Base-by-base conservation (phyloP, 2,329 filamentous ascomycete genomes). In the Cladobotryum mycophilum region DNA sequence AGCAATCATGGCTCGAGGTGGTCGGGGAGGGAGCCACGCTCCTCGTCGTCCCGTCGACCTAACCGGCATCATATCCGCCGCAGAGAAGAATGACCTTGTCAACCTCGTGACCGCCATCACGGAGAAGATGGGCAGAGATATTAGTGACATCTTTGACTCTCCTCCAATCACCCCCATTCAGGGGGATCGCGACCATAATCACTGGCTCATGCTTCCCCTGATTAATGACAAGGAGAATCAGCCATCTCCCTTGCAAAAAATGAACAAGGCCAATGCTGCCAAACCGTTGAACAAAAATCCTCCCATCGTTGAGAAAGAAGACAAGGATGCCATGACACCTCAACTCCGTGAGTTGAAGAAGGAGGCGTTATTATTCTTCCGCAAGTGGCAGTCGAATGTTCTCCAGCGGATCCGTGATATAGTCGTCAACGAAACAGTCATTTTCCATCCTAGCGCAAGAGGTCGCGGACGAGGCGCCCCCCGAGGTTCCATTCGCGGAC, bases 311-410 rank as follows among this genome's bases (percentile, higher is more conserved):
- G 59, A 65, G 15, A 66, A 68, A 35, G 61, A 67, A 35, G 64
- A 66, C 41, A 54, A 65, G 14, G 63, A 48, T 9, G 56, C 64
- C 18, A 70, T 73, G 49, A 70, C 67, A 34, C 67, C 72, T 4
- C 68, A 75, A 51, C 75, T 85, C 54, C 70, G 76, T 51, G 84
- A 88, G 59, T 68, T 90, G 59, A 90, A 84, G 70, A 82, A 79
- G 55, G 83, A 86, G 48, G 78, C 84, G 2, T 64, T 95, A 5
- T 70, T 76, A 6, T 83, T 85, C 63, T 95, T 92, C 63, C 82
- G 86, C 52, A 85, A 89, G 56, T 97, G 92, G 92, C 81, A 88
- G 60, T 76, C 81, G 5, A 74, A 75, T 12, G 80, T 96, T 9
- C 71, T 88, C 38, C 76, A 81, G 51, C 80, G 90, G 13, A 72